Base-by-base conservation (phyloP, 1,284 basidiomycete species). In the Trichosporon sp. region DNA sequence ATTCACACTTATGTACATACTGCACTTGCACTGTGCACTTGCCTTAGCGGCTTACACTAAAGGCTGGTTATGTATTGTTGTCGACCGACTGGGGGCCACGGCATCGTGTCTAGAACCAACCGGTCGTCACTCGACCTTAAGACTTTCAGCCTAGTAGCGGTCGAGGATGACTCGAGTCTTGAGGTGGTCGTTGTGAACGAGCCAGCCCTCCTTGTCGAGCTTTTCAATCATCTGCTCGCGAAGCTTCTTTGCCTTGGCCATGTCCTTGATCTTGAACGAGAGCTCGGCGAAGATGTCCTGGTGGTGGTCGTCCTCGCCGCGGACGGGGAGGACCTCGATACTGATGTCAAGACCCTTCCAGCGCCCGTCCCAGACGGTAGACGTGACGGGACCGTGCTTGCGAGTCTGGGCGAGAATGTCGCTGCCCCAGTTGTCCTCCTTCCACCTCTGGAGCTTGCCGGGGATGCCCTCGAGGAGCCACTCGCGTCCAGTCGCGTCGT, bases 271-370 rank as follows among this genome's bases (percentile, higher is more conserved):
- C 40, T 35, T 37, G 31, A 70, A 68, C 12, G 70, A 70, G 21
- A 70, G 61, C 26, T 70, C 70, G 48, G 67, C 70, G 11, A 70
- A 51, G 14, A 48, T 40, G 16, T 68, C 66, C 48, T 48, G 43
- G 16, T 46, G 46, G 16, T 68, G 19, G 37, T 56, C 66, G 16
- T 68, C 51, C 6, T 31, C 61, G 8, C 19, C 51, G 10, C 26
- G 19, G n/a, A 70, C 21, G 6, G 70, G 66, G 19, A 70, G 66
- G n/a, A 70, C 63, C 66, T 70, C 70, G 38, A 70, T 54, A 21
- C 64, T 32, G 66, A 70, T 38, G 1, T 68, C 46, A 8, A 37
- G 14, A 59, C 37, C 63, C 48, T 32, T 37, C 70, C 70, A 70
- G 7, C n/a, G 38, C 1, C 70, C 70, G 14, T 40, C 54, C 43